A percentile compares a stretch with the other conserved stretches of the same genome.
phyloP scores from a whole-genome alignment of 257 asterid species.

The Anisodus tanguticus region DNA sequence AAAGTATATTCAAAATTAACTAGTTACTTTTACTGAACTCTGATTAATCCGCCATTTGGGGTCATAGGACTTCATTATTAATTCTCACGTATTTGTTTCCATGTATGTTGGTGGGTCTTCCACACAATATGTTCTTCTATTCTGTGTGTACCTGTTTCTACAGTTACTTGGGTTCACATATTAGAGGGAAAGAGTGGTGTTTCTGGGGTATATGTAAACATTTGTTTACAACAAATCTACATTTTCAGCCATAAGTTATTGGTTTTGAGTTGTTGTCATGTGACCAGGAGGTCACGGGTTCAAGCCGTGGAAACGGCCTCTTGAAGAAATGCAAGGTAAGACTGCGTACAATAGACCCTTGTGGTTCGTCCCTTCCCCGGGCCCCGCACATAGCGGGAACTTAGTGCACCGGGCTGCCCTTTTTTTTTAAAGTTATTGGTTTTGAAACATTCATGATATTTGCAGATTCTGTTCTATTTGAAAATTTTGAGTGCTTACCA shows the following conservation, averaged over 20 bases:
- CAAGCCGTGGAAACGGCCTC: too few species aligned
- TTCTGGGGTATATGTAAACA: background rate
- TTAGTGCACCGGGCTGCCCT: too few species aligned
- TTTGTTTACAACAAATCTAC: background rate
- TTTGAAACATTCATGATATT: background rate
- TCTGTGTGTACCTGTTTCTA: background rate
- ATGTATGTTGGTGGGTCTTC: background rate
- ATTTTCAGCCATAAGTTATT: background rate
- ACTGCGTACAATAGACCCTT: too few species aligned
- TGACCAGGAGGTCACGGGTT: too few species aligned
- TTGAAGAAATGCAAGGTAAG: too few species aligned
- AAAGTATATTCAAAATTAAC: background rate
- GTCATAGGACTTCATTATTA: conserved; percentile 16
- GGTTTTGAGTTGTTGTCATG: too few species aligned
- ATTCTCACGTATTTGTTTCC: background rate
- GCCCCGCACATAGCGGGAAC: too few species aligned
- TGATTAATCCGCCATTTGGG: background rate
- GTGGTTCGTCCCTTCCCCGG: too few species aligned
- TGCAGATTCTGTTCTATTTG: background rate
- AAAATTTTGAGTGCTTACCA: background rate
- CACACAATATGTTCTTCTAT: background rate
- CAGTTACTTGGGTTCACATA: conserved; percentile 19
- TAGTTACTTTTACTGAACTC: background rate
- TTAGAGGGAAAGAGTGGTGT: background rate
- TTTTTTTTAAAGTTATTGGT: too few species aligned